phyloP scores from a whole-genome alignment of 2,329 filamentous ascomycete genomes.

The Lojkania enalia region DNA sequence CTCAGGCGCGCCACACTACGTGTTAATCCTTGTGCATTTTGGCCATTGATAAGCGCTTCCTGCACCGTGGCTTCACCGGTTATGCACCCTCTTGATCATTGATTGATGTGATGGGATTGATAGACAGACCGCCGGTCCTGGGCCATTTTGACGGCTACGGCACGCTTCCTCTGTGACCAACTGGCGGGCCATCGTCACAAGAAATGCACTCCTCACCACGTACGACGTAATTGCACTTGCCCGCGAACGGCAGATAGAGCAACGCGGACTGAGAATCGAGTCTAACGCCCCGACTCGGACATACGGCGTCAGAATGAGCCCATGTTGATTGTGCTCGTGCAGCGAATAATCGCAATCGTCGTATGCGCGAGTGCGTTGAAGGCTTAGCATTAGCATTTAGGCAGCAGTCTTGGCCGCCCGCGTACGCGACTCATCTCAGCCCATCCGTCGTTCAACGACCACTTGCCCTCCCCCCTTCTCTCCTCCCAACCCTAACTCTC shows the following conservation, averaged over 20 bases:
- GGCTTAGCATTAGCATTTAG: not conserved
- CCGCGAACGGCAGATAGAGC: conserved; percentile 9
- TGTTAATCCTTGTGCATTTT: not conserved
- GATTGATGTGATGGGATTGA: not conserved
- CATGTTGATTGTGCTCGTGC: conserved; percentile 18
- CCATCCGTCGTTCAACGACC: conserved; percentile 21
- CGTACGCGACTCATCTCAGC: conserved; percentile 13
- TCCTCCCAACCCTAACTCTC: conserved; percentile 13
- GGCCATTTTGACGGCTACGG: conserved; percentile 11
- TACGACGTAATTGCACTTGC: conserved; percentile 12
- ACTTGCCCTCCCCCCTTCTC: conserved; percentile 22
- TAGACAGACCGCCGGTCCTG: conserved; percentile 20
- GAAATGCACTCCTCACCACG: not conserved
- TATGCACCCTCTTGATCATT: not conserved
- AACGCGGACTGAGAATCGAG: not conserved
- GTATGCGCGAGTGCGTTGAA: conserved; percentile 11
- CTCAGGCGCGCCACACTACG: conserved; percentile 6
- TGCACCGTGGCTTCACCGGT: conserved; percentile 13
- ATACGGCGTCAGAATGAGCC: conserved; percentile 20
- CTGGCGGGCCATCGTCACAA: conserved; percentile 13
- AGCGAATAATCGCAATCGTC: conserved; percentile 28
- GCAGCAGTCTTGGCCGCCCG: not conserved
- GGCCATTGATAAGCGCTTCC: conserved; percentile 12
- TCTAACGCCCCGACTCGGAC: conserved; percentile 12
- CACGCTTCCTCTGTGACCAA: conserved; percentile 10